Conservation (phyloP, 768 basidiomycete species). For the Rickenella mellea region DNA sequence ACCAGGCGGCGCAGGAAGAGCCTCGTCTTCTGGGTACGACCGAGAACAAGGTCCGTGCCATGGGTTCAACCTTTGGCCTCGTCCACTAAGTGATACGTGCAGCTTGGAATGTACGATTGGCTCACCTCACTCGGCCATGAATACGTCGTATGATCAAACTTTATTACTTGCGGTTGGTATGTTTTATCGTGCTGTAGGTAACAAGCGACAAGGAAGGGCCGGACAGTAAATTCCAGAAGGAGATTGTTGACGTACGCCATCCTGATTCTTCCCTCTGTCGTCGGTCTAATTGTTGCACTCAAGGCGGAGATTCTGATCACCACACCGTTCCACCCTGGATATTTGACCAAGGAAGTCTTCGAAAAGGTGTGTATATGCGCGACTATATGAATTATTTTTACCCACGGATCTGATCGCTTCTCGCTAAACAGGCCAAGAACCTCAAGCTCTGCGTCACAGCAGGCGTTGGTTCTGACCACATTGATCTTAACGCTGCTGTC, state of each 20-base stretch:
- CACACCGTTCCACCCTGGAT: constrained; percentile 82
- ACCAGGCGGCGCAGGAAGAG: constrained; percentile 54
- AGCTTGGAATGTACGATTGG: constrained; percentile 30
- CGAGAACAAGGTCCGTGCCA: constrained; percentile 56
- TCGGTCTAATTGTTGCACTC: constrained; percentile 1
- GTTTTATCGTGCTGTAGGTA: constrained; percentile 31
- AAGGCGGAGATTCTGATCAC: constrained; percentile 77
- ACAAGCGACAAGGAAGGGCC: constrained; percentile 78
- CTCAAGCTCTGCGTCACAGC: constrained; percentile 87
- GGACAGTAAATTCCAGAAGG: constrained; percentile 73
- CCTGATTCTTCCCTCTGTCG: constrained; percentile 4
- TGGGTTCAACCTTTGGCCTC: not conserved
- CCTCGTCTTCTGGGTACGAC: constrained; percentile 71
- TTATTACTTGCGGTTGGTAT: not conserved
- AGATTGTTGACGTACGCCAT: constrained; percentile 61
- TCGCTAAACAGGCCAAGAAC: constrained; percentile 60
- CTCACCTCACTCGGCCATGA: constrained; percentile 67
- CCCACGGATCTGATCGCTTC: constrained; percentile 2
- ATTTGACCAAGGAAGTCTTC: constrained; percentile 65
- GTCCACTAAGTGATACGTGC: not conserved
- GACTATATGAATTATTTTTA: not conserved
- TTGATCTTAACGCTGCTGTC: constrained; percentile 83
- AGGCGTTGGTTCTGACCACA: constrained; percentile 85
- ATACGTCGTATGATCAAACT: constrained; percentile 41
- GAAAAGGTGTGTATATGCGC: constrained; percentile 38